Conservation (phyloP, 768 basidiomycete species). For the Suillus luteus region DNA sequence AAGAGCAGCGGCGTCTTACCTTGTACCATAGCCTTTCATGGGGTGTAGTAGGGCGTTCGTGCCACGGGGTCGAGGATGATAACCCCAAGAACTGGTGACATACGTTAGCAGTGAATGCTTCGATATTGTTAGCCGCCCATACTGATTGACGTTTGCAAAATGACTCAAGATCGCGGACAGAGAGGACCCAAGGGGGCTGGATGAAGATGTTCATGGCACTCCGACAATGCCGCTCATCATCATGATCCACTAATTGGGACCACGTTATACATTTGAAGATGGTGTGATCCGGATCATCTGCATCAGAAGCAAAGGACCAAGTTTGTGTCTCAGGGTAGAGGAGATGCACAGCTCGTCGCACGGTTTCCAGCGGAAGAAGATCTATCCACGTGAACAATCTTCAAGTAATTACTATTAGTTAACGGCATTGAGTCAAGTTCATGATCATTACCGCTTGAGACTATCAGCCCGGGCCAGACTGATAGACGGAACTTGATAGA, state of each 20-base stretch:
- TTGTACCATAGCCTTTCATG: slow-evolving; percentile 61
- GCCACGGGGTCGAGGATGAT: slow-evolving; percentile 12
- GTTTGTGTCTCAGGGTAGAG: slow-evolving; percentile 29
- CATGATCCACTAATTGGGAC: slow-evolving; percentile 18
- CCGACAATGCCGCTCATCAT: slow-evolving; percentile 12
- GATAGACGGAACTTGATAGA: slow-evolving; percentile 37
- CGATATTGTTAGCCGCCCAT: slow-evolving; percentile 11
- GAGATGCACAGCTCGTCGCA: slow-evolving; percentile 42
- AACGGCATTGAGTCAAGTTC: neutral
- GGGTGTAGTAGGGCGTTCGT: slow-evolving; percentile 24
- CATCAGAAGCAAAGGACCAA: slow-evolving; percentile 33
- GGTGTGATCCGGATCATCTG: slow-evolving; percentile 20
- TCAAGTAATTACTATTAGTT: slow-evolving; percentile 12
- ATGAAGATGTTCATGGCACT: slow-evolving; percentile 27
- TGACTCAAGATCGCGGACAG: slow-evolving; percentile 34
- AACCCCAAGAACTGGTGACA: slow-evolving; percentile 22
- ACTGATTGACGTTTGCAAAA: slow-evolving; percentile 32
- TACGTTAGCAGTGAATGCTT: slow-evolving; percentile 9
- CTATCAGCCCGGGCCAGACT: slow-evolving; percentile 42
- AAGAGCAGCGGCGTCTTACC: slow-evolving; percentile 21
- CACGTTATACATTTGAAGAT: slow-evolving; percentile 32
- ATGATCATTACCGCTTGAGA: slow-evolving; percentile 41
- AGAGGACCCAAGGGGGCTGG: slow-evolving; percentile 43
- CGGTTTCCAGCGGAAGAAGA: slow-evolving; percentile 52
- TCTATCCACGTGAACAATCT: slow-evolving; percentile 54